Conservation (phyloP, 176 grass and related monocot genomes). For the Tillandsia fasciculata region DNA sequence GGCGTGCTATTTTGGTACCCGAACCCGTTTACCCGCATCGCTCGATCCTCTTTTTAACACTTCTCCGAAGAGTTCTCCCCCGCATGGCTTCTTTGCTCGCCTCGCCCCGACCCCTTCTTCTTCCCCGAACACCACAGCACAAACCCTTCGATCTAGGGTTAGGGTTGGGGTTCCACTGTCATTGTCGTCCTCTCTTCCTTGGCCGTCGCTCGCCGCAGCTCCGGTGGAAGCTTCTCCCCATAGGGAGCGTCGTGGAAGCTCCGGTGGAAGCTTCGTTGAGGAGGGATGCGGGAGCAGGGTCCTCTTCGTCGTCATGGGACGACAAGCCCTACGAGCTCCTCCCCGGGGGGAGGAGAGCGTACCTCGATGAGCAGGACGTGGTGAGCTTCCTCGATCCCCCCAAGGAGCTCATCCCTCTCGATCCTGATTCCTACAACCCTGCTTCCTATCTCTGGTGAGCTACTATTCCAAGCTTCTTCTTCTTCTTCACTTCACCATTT, state of each 20-base stretch:
- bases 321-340: conserved; percentile 19
- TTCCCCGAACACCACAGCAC: neutral
- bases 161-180: neutral
- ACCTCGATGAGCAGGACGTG: conserved; percentile 22
- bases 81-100: neutral
- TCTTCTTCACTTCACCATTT: neutral
- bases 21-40: neutral
- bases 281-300: neutral
- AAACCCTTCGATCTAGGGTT: conserved; percentile 4
- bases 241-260: neutral
- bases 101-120: neutral
- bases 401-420: conserved; percentile 24
- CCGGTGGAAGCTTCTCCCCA: neutral
- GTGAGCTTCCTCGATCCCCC: conserved; percentile 23
- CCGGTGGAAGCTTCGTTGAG: neutral
- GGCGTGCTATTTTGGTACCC: neutral
- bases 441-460: conserved; percentile 24
- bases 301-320: conserved; percentile 13
- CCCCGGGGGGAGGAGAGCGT: conserved; percentile 7
- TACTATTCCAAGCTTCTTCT: neutral
- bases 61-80: neutral
- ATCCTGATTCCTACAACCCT: conserved; percentile 17
- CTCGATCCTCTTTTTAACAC: neutral
- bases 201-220: neutral
- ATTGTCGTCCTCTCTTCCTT: neutral